phyloP scores from a whole-genome alignment of 2,329 filamentous ascomycete genomes.

The Coniochaeta prunicola region DNA sequence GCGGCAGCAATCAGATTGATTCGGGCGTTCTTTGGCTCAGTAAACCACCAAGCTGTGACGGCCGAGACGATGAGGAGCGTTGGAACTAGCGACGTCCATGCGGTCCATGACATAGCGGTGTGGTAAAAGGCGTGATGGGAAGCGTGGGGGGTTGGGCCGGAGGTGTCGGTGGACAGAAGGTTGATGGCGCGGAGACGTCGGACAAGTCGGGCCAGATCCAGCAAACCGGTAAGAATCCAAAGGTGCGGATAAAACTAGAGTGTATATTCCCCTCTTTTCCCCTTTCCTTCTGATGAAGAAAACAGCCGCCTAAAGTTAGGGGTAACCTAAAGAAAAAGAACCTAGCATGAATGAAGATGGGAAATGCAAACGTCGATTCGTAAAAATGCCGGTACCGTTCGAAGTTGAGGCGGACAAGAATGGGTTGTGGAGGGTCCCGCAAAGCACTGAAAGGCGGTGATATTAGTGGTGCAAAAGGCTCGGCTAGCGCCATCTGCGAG shows the following conservation, averaged over 20 bases:
- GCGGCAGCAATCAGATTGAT: constrained; percentile 33
- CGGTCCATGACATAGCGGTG: constrained; percentile 42
- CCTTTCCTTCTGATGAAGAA: not conserved
- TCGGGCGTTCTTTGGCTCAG: constrained; percentile 33
- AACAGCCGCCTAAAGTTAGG: not conserved
- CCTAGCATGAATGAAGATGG: not conserved
- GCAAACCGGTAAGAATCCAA: not conserved
- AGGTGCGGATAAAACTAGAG: not conserved
- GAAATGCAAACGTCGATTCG: not conserved
- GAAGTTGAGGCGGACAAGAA: not conserved
- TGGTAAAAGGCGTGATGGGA: constrained; percentile 2
- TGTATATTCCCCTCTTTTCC: not conserved
- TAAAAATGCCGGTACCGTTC: not conserved
- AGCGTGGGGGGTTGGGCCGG: not conserved
- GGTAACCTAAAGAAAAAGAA: not conserved
- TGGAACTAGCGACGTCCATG: constrained; percentile 36
- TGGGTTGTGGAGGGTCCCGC: not conserved
- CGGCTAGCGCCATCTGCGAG: not conserved
- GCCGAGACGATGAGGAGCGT: constrained; percentile 34
- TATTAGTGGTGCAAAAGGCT: not conserved
- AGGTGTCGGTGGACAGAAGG: not conserved
- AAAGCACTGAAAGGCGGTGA: not conserved
- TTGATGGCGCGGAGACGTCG: not conserved
- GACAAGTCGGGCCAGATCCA: not conserved
- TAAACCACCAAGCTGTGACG: constrained; percentile 35